A percentile compares a stretch with the other conserved stretches of the same genome.
Conservation (phyloP, 495 filamentous ascomycete species). For the Annulohypoxylon stygium region DNA sequence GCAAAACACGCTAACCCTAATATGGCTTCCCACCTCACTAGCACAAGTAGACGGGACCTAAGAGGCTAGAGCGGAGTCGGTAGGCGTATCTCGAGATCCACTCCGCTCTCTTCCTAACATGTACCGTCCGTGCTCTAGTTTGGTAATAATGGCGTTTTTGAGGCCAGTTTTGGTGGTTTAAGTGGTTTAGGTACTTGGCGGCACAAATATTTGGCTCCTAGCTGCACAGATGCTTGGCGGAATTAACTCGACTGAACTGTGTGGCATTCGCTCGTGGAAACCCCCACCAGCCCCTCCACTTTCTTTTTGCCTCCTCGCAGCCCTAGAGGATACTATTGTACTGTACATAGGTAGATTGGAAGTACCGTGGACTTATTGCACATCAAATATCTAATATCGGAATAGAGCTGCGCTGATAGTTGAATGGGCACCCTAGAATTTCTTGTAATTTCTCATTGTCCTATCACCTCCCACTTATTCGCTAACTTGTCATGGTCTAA, state of each 20-base stretch:
- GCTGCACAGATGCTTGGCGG: too few relatives aligned
- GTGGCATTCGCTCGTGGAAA: not conserved
- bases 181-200: too few relatives aligned
- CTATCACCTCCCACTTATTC: not conserved
- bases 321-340: not conserved
- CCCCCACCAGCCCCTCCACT: conserved; percentile 27
- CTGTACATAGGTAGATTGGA: not conserved
- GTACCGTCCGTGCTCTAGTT: conserved; percentile 2
- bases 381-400: conserved; percentile 5
- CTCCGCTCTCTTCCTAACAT: not conserved
- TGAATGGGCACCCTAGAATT: conserved; percentile 22
- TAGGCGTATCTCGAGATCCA: not conserved
- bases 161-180: too few relatives aligned
- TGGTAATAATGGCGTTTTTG: not conserved
- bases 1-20: not conserved
- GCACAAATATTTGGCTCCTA: too few relatives aligned
- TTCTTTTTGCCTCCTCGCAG: conserved; percentile 19
- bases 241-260: not conserved
- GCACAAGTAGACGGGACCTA: not conserved
- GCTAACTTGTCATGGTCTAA: not conserved
- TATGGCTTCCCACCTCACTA: not conserved
- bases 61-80: not conserved
- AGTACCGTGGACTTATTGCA: not conserved
- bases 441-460: not conserved
- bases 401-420: conserved; percentile 2